Conservation (phyloP, 805 yeast genomes). For the Kodamaea restingae region DNA sequence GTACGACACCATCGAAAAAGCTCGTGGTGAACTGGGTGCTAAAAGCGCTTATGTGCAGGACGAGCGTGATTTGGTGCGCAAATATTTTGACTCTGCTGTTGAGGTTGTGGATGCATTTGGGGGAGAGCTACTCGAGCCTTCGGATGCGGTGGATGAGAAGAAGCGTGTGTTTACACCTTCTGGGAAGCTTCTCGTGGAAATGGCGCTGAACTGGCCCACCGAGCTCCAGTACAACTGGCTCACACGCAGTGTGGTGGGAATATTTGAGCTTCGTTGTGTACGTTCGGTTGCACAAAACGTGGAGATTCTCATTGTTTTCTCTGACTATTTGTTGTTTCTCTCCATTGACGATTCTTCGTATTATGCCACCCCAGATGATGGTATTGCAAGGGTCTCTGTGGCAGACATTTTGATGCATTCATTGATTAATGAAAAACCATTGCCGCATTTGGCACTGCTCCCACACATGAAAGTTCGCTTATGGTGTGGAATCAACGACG, state of each 20-base stretch:
- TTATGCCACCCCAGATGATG: conserved; percentile 15
- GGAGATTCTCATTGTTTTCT: conserved; percentile 70
- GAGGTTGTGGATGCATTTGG: conserved; percentile 83
- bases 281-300: conserved; percentile 15
- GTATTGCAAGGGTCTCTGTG: conserved; percentile 48
- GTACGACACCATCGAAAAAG: conserved; percentile 36
- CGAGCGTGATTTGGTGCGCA: too few relatives aligned
- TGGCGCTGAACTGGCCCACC: conserved; percentile 84
- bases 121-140: conserved; percentile 30
- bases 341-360: conserved; percentile 46
- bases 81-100: too few relatives aligned
- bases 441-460: conserved; percentile 43
- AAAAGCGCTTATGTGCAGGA: not conserved
- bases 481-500: conserved; percentile 61
- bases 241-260: conserved; percentile 77
- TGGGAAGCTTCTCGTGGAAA: conserved; percentile 79
- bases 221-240: conserved; percentile 88
- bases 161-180: conserved; percentile 83
- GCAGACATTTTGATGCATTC: conserved; percentile 89
- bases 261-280: conserved; percentile 42
- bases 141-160: conserved; percentile 14
- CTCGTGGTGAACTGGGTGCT: conserved; percentile 19
- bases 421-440: conserved; percentile 76
- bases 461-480: conserved; percentile 67
- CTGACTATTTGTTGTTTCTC: conserved; percentile 71